Conservation (phyloP, 495 filamentous ascomycete species). For the Aspergillus baeticus region DNA sequence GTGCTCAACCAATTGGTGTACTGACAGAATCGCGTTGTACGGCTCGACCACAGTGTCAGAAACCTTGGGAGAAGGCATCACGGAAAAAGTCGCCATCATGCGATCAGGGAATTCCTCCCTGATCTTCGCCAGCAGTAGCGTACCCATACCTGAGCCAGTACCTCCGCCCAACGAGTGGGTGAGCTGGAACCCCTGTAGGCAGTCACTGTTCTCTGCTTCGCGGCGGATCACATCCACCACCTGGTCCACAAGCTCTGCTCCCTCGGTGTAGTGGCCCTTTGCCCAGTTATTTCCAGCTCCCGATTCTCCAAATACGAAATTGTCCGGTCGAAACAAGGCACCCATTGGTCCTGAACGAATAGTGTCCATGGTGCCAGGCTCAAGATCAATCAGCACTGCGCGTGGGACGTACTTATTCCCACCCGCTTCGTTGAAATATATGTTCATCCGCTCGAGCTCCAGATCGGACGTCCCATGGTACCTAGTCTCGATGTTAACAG, state of each 20-base stretch:
- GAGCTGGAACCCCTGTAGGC: constrained; percentile 99
- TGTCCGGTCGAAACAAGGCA: constrained; percentile 99
- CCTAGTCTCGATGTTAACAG: too few species aligned
- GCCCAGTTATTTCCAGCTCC: constrained; percentile 99
- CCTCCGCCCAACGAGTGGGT: constrained; percentile 99
- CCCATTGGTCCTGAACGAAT: constrained; percentile 98
- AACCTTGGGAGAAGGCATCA: constrained; percentile 98
- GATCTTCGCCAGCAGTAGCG: constrained; percentile 99
- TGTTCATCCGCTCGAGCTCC: too few species aligned
- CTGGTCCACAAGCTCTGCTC: constrained; percentile 97
- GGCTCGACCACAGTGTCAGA: constrained; percentile 99
- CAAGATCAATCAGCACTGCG: constrained; percentile 98
- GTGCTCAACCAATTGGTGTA: constrained; percentile 99
- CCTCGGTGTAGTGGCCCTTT: constrained; percentile 99
- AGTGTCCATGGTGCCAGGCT: constrained; percentile 98
- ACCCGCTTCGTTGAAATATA: too few species aligned
- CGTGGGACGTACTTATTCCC: constrained; percentile 99
- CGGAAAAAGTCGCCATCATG: constrained; percentile 99
- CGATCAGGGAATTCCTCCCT: constrained; percentile 99
- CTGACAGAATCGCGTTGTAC: constrained; percentile 98
- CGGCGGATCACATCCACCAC: constrained; percentile 98
- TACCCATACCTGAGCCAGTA: constrained; percentile 99
- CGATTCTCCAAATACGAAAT: constrained; percentile 99
- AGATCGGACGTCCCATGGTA: too few species aligned
- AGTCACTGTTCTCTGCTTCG: constrained; percentile 98